These are phyloP conservation scores for Pichia sp. DNA, from an alignment of 1,139 yeast species.

Conservation along the genomic window DNA sequence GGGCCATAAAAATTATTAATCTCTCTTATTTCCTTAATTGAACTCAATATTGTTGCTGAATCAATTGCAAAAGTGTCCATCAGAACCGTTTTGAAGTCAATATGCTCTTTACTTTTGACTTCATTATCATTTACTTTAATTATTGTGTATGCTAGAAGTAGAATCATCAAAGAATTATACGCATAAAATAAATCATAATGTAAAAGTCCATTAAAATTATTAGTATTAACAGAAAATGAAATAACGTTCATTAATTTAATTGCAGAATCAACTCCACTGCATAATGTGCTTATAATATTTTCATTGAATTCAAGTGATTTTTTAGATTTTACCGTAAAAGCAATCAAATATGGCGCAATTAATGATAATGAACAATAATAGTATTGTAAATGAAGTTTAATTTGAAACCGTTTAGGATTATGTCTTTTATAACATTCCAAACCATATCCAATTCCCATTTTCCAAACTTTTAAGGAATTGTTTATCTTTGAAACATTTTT, in stretches of 20 bases:
- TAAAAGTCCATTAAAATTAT: constrained; percentile 29
- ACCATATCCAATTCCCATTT: constrained; percentile 17
- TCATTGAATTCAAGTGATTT: constrained; percentile 24
- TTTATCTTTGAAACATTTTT: constrained; percentile 28
- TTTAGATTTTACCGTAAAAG: constrained; percentile 23
- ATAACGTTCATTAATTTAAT: constrained; percentile 26
- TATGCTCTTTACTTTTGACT: not conserved
- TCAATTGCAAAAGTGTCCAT: not conserved
- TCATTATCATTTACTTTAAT: constrained; percentile 7
- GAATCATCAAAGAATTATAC: constrained; percentile 29
- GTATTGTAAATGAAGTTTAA: constrained; percentile 28
- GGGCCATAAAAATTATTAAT: not conserved
- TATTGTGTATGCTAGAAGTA: constrained; percentile 28
- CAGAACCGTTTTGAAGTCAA: not conserved
- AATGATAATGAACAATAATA: constrained; percentile 29
- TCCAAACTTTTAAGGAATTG: constrained; percentile 23
- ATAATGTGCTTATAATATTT: constrained; percentile 26
- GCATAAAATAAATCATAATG: constrained; percentile 31
- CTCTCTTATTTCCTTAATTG: not conserved
- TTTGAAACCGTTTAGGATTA: constrained; percentile 26
- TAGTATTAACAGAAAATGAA: constrained; percentile 17
- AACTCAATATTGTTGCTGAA: not conserved
- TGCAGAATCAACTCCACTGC: constrained; percentile 29
- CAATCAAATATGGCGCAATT: constrained; percentile 30
- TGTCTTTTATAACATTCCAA: constrained; percentile 11